phyloP scores from a whole-genome alignment of 179 eudicot species.

The Amaranthus tricolor region DNA sequence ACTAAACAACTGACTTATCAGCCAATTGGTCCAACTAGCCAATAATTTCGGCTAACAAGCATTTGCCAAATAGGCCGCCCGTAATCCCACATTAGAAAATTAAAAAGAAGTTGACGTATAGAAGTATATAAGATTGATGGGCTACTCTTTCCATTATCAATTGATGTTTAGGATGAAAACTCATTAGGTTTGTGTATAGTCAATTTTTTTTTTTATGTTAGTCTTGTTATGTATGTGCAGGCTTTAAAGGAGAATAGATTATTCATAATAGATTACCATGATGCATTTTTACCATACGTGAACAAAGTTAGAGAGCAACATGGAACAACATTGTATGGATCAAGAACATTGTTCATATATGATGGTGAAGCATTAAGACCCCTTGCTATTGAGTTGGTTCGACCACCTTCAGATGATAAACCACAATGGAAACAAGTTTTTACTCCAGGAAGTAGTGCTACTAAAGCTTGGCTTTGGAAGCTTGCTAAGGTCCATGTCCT shows the following conservation, averaged over 20 bases:
- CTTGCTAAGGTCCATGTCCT: conserved; percentile 69
- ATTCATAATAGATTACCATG: conserved; percentile 69
- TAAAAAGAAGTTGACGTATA: too few species aligned
- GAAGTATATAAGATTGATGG: not conserved
- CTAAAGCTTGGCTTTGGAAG: conserved; percentile 71
- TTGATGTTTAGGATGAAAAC: too few species aligned
- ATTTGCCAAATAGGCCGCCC: too few species aligned
- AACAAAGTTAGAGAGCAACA: conserved; percentile 45
- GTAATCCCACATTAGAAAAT: too few species aligned
- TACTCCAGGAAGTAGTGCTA: conserved; percentile 38
- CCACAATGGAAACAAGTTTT: conserved; percentile 54
- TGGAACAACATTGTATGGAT: conserved; percentile 56
- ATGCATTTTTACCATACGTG: conserved; percentile 52
- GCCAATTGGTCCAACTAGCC: too few species aligned
- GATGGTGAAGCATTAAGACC: conserved; percentile 40
- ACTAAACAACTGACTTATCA: too few species aligned
- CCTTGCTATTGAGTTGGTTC: conserved; percentile 52
- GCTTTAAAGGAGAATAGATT: conserved; percentile 50
- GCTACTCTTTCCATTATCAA: conserved; percentile 14
- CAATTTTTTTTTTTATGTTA: too few species aligned
- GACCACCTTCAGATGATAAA: conserved; percentile 40
- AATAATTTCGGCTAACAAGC: too few species aligned
- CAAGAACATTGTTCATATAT: conserved; percentile 54
- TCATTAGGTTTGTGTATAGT: too few species aligned
- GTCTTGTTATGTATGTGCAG: conserved; percentile 21